Conservation (phyloP, 2,329 filamentous ascomycete species). For the Chrysosporium keratinophilum region DNA sequence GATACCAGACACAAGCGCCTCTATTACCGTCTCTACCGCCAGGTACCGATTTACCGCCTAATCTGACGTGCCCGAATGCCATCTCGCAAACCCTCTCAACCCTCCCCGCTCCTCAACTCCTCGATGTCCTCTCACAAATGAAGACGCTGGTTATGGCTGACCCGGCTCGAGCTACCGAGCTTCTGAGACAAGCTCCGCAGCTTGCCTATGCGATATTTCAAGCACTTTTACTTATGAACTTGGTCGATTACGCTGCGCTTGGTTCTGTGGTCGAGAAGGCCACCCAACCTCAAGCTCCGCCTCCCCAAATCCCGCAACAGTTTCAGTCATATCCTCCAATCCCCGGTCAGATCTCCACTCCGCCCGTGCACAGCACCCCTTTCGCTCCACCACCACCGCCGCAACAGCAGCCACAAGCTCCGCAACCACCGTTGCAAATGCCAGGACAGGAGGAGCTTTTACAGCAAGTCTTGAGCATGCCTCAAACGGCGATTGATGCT, state of each 20-base stretch:
- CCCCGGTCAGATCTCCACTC: conserved; percentile 43
- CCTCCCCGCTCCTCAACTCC: conserved; percentile 74
- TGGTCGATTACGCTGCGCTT: conserved; percentile 77
- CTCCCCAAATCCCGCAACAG: conserved; percentile 29
- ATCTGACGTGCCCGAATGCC: conserved; percentile 74
- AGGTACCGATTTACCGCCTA: conserved; percentile 72
- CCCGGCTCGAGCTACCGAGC: conserved; percentile 70
- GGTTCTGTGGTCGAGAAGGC: conserved; percentile 64
- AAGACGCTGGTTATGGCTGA: conserved; percentile 77
- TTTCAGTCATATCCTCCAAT: conserved; percentile 31
- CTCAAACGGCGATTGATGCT: conserved; percentile 68
- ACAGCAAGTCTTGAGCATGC: conserved; percentile 68
- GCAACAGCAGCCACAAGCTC: conserved; percentile 26
- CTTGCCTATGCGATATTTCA: conserved; percentile 93
- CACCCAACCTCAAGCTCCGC: conserved; percentile 33
- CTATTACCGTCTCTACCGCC: conserved; percentile 69
- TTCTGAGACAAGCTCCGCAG: conserved; percentile 81
- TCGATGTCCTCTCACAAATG: conserved; percentile 91
- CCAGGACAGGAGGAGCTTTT: conserved; percentile 63
- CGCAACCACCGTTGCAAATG: conserved; percentile 35
- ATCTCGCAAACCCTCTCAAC: conserved; percentile 86
- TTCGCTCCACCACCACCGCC: conserved; percentile 32
- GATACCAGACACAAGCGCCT: conserved; percentile 36
- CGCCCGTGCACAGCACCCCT: conserved; percentile 37
- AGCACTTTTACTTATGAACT: conserved; percentile 79